Evolutionary conservation across 202 grass and related monocot genomes (phyloP).

Genomic region (Setaria viridis): DNA sequence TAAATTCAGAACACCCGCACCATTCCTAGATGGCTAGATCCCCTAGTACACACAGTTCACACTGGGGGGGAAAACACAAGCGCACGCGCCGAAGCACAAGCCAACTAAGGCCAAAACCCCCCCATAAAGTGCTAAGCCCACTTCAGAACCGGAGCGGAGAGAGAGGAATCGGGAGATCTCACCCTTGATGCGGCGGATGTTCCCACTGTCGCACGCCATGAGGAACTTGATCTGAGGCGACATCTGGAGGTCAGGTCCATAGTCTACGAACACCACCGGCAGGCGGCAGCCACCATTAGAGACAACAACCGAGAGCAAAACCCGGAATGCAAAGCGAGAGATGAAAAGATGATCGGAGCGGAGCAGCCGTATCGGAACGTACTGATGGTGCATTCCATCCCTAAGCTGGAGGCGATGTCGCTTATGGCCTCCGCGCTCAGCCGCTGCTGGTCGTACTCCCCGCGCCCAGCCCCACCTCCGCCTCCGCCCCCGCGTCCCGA

Average conservation of each 20-base stretch:
- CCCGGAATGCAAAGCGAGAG: background rate
- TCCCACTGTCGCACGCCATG: slow-evolving; percentile 15
- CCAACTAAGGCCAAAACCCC: background rate
- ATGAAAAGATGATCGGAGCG: too few species aligned
- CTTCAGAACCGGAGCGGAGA: background rate
- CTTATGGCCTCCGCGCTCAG: background rate
- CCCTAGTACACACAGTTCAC: background rate
- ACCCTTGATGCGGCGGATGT: slow-evolving; percentile 38
- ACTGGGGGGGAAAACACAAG: background rate
- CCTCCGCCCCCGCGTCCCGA: background rate
- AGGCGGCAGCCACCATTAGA: slow-evolving; percentile 12
- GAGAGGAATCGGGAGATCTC: background rate
- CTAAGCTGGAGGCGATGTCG: slow-evolving; percentile 17
- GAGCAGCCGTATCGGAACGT: slow-evolving; percentile 1
- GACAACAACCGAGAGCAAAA: background rate
- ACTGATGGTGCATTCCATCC: slow-evolving; percentile 16
- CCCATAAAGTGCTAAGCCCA: too few species aligned
- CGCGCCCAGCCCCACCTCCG: background rate
- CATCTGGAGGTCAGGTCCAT: background rate
- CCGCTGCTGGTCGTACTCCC: background rate
- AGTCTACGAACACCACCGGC: background rate
- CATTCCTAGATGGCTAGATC: background rate
- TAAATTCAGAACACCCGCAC: too few species aligned
- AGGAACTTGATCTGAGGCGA: slow-evolving; percentile 35
- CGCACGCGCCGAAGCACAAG: background rate